Evolutionary conservation across 2,329 filamentous ascomycete species (phyloP).

Genomic region (Cylindrodendrum hubeiense): DNA sequence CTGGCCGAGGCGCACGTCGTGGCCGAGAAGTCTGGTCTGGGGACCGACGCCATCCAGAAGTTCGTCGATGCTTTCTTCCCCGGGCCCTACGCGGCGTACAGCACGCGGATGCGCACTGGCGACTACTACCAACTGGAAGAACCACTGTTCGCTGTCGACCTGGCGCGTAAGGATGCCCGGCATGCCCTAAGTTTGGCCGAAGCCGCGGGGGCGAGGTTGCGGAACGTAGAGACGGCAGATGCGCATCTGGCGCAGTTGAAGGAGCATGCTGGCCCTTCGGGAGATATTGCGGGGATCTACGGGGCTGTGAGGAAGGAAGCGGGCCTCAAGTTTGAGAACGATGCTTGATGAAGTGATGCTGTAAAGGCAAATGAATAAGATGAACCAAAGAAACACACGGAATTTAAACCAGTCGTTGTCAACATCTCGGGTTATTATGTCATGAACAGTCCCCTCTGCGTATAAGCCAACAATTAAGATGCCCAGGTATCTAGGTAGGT

Average conservation of each 20-base stretch:
- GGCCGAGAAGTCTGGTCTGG: slow-evolving; percentile 85
- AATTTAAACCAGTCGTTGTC: neutral
- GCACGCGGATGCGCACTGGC: slow-evolving; percentile 78
- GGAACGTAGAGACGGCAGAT: slow-evolving; percentile 75
- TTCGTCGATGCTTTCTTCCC: slow-evolving; percentile 82
- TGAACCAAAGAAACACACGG: too few relatives aligned
- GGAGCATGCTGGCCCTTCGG: slow-evolving; percentile 74
- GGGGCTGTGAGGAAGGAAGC: slow-evolving; percentile 81
- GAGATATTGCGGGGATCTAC: slow-evolving; percentile 87
- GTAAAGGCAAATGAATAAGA: neutral
- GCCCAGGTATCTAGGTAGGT: too few relatives aligned
- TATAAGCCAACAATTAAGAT: neutral
- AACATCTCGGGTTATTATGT: too few relatives aligned
- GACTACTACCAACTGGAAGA: slow-evolving; percentile 82
- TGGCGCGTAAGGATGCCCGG: slow-evolving; percentile 84
- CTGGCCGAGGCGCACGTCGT: slow-evolving; percentile 82
- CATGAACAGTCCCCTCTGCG: neutral
- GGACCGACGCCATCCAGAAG: slow-evolving; percentile 75
- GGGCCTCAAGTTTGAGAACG: slow-evolving; percentile 81
- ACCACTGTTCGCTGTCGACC: slow-evolving; percentile 85
- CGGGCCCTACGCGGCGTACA: slow-evolving; percentile 81
- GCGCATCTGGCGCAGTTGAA: slow-evolving; percentile 77
- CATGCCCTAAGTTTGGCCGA: slow-evolving; percentile 79
- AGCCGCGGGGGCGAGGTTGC: slow-evolving; percentile 71
- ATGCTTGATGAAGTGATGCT: slow-evolving; percentile 15